Base-by-base conservation (phyloP, 495 filamentous ascomycete genomes). In the Penicillium nucicola region DNA sequence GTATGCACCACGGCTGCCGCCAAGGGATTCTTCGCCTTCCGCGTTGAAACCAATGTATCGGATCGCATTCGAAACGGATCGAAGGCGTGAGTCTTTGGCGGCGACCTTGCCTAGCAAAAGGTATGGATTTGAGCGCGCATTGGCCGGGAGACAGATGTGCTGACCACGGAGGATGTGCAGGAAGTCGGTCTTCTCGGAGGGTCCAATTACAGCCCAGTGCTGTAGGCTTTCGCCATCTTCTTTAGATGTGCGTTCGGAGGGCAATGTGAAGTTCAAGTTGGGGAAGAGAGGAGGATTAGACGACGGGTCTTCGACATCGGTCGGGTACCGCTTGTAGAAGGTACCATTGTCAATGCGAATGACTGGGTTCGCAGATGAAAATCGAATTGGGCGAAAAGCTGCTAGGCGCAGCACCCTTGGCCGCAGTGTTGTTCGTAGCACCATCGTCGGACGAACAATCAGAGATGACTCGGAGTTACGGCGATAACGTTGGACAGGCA, bases 31-130 rank as follows among this genome's bases (percentile, higher is more conserved):
- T 6, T 77, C 76, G 12, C 76, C 74, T 56, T 88, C 79, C 2
- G 80, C 81, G 30, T 60, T 70, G 61, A 96, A 96, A 0, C 91
- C 91, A 38, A 95, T 86, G 65, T 92, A 89, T 52, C 85, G 83
- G 43, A 96, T 85, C 0, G 90, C 89, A 52, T 77, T 76, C 6
- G 66, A 70, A 0, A 84, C 78, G 43, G 71, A 74, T 18, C 84
- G 75, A 28, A 88, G 60, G 7, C 68, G 62, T 17, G 80, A 72
- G 58, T 84, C 71, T 42, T 77, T 79, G 5, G 55, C 42, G n/a
- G 71, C 67, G 15, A 90, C 77, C 25, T 84, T 76, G 23, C 84
- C 75, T 9, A 79, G 77, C 13, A 80, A 75, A 4, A 96, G 80
- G 68, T 88, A 88, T 1, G 90, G 91, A 59, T 82, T 92, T 6